phyloP scores from a whole-genome alignment of 441 rosid species.

The Breynia disticha region DNA sequence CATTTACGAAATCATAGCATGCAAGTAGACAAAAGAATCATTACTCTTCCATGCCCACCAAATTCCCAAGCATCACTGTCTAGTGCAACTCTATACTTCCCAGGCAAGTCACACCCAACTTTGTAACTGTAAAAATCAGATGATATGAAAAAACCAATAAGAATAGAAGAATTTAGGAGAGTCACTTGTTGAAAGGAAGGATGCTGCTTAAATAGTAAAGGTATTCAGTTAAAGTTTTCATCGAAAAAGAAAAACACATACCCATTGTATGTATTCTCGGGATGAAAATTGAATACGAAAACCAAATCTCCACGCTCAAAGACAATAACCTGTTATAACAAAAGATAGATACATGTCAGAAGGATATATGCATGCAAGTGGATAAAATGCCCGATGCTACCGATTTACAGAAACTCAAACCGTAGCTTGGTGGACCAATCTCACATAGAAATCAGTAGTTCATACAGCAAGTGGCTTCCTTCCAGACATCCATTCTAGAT shows the following conservation, averaged over 20 bases:
- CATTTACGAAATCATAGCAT: background rate
- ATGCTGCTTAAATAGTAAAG: background rate
- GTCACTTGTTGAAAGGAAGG: too few species aligned
- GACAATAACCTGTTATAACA: conserved; percentile 54
- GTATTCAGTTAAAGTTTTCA: background rate
- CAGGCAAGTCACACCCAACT: conserved; percentile 76
- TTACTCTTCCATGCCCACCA: conserved; percentile 75
- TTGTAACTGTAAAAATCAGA: conserved; percentile 42
- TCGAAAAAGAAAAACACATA: conserved; percentile 16
- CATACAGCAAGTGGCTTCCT: too few species aligned
- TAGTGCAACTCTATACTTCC: conserved; percentile 68
- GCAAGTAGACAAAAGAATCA: conserved; percentile 15
- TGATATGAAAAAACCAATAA: too few species aligned
- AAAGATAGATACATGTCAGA: conserved; percentile 7
- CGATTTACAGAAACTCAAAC: too few species aligned
- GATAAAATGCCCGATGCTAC: background rate
- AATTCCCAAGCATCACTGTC: conserved; percentile 68
- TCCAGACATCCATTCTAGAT: too few species aligned
- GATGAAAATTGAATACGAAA: conserved; percentile 77
- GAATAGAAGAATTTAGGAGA: background rate
- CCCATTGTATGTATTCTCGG: conserved; percentile 65
- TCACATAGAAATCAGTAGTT: too few species aligned
- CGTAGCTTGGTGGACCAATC: too few species aligned
- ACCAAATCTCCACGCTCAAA: conserved; percentile 77
- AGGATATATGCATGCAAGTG: background rate